phyloP scores from a whole-genome alignment of 2,329 filamentous ascomycete genomes.

The Penicillium sclerotigenum region DNA sequence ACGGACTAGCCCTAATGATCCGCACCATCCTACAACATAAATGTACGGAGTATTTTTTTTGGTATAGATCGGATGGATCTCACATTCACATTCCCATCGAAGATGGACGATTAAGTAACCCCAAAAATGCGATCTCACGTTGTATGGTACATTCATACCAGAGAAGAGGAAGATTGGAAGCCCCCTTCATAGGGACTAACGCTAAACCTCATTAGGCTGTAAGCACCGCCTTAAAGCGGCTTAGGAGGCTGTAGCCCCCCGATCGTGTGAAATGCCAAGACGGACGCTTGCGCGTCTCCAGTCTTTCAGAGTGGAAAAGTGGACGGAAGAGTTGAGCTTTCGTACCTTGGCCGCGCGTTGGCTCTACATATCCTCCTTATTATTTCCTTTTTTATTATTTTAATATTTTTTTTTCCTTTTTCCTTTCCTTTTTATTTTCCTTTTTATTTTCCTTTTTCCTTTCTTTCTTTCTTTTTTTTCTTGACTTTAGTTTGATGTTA shows the following conservation, averaged over 20 bases:
- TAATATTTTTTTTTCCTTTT: background rate
- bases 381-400: background rate
- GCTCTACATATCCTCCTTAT: background rate
- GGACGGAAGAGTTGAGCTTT: background rate
- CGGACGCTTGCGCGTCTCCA: slow-evolving; percentile 41
- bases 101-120: background rate
- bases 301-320: slow-evolving; percentile 19
- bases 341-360: slow-evolving; percentile 9
- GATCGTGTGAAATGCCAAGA: slow-evolving; percentile 36
- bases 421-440: background rate
- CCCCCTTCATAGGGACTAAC: slow-evolving; percentile 15
- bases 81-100: background rate
- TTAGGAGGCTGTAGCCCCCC: slow-evolving; percentile 32
- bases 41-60: background rate
- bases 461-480: background rate
- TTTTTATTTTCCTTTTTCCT: background rate
- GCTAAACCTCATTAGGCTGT: background rate
- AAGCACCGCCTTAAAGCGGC: slow-evolving; percentile 14
- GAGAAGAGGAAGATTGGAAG: slow-evolving; percentile 12
- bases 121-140: background rate
- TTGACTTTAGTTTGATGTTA: background rate
- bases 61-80: background rate
- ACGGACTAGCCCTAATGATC: background rate
- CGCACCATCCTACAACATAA: background rate
- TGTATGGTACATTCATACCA: slow-evolving; percentile 3